These are phyloP conservation scores for Melocanna baccifera DNA, from an alignment of 176 grass and related monocot genomes.

Conservation along the genomic window DNA sequence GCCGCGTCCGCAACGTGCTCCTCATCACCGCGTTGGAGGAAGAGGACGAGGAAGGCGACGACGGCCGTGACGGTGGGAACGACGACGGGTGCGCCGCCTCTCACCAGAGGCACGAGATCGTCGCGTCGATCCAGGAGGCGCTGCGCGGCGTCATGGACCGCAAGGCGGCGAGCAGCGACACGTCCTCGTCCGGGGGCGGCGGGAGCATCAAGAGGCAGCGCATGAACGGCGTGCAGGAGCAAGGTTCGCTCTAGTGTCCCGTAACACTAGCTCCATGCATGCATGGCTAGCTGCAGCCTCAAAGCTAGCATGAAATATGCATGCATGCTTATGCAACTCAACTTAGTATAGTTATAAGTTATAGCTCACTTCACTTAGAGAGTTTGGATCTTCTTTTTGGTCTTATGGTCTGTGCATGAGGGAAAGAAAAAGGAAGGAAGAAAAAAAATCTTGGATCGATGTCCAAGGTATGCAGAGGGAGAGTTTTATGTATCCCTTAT, in stretches of 20 bases:
- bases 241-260: conserved; percentile 60
- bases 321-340: conserved; percentile 9
- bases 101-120: conserved; percentile 47
- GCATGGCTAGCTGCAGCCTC: neutral
- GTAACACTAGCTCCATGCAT: neutral
- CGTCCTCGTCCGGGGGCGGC: conserved; percentile 36
- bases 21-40: conserved; percentile 47
- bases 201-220: conserved; percentile 77
- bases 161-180: conserved; percentile 45
- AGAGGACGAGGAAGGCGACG: neutral
- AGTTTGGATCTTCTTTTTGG: neutral
- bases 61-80: neutral
- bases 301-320: conserved; percentile 47
- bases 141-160: conserved; percentile 70
- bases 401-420: conserved; percentile 19
- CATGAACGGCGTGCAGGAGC: conserved; percentile 56
- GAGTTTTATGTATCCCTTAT: conserved; percentile 63
- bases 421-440: neutral
- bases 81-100: neutral
- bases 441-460: neutral
- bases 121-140: conserved; percentile 73
- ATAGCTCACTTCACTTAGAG: conserved; percentile 26
- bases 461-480: conserved; percentile 37
- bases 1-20: conserved; percentile 85
- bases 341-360: conserved; percentile 48